These are phyloP conservation scores for Astrothelium macrocarpum DNA, from an alignment of 495 filamentous ascomycete genomes.

Conservation along the genomic window DNA sequence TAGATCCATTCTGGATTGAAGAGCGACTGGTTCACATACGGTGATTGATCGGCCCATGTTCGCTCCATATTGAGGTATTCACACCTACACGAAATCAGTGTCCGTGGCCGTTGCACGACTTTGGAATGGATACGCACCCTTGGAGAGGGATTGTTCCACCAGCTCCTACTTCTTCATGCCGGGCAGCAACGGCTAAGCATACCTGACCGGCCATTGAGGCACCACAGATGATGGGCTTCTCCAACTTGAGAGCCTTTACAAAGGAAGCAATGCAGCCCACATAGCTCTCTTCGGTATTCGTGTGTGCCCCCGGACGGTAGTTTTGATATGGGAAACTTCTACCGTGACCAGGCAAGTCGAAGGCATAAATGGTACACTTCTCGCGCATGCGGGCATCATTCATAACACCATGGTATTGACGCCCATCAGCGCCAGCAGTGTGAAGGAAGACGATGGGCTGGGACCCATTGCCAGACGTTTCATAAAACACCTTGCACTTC, in stretches of 20 bases:
- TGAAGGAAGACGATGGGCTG: constrained; percentile 33
- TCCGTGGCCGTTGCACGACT: background rate
- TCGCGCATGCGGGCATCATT: constrained; percentile 27
- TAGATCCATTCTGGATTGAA: constrained; percentile 39
- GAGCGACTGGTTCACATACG: constrained; percentile 25
- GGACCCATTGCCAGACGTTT: constrained; percentile 27
- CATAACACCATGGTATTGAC: constrained; percentile 35
- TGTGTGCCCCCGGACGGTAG: constrained; percentile 24
- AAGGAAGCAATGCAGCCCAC: constrained; percentile 31
- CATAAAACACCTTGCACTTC: constrained; percentile 31
- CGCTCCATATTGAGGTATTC: constrained; percentile 13
- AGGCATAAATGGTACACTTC: constrained; percentile 32
- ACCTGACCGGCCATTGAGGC: constrained; percentile 36
- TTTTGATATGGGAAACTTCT: constrained; percentile 26
- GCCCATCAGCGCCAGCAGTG: constrained; percentile 31
- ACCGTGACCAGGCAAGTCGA: constrained; percentile 35
- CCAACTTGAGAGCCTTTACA: constrained; percentile 25
- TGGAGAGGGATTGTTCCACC: constrained; percentile 33
- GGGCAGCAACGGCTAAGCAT: constrained; percentile 33
- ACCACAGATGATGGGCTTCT: constrained; percentile 34
- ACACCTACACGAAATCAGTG: background rate
- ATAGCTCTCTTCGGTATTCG: constrained; percentile 33
- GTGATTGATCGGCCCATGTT: constrained; percentile 22
- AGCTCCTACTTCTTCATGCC: constrained; percentile 30
- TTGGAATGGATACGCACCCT: constrained; percentile 11